phyloP scores from a whole-genome alignment of 306 rosid species.

The Cicer cuneatum region DNA sequence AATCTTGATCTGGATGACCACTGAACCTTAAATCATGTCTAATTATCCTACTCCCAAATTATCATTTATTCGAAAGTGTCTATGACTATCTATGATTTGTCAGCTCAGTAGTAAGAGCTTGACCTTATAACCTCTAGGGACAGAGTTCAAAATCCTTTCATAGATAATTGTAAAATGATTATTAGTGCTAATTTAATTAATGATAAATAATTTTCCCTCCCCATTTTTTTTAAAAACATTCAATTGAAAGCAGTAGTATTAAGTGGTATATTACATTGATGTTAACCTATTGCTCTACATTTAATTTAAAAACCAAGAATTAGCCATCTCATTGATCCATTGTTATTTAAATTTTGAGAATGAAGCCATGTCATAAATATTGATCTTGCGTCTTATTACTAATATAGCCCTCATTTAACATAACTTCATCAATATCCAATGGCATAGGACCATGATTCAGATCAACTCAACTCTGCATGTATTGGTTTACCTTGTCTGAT shows the following conservation, averaged over 20 bases:
- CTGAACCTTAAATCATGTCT: background rate
- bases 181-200: too few relatives aligned
- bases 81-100: too few relatives aligned
- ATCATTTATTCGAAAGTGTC: background rate
- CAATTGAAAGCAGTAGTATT: conserved; percentile 1
- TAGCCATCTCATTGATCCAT: background rate
- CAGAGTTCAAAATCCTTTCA: too few relatives aligned
- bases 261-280: conserved; percentile 7
- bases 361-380: conserved; percentile 28
- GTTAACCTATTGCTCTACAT: background rate
- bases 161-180: too few relatives aligned
- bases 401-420: background rate
- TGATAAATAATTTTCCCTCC: too few relatives aligned
- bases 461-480: background rate
- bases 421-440: conserved; percentile 1
- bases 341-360: conserved; percentile 10
- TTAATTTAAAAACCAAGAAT: background rate
- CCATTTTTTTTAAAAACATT: background rate
- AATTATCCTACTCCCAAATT: background rate
- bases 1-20: conserved; percentile 4
- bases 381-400: background rate
- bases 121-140: too few relatives aligned
- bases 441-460: background rate
- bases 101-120: too few relatives aligned
- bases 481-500: conserved; percentile 24